Evolutionary conservation across 2,329 filamentous ascomycete genomes (phyloP).

Genomic region (Ceratocystis smalleyi): DNA sequence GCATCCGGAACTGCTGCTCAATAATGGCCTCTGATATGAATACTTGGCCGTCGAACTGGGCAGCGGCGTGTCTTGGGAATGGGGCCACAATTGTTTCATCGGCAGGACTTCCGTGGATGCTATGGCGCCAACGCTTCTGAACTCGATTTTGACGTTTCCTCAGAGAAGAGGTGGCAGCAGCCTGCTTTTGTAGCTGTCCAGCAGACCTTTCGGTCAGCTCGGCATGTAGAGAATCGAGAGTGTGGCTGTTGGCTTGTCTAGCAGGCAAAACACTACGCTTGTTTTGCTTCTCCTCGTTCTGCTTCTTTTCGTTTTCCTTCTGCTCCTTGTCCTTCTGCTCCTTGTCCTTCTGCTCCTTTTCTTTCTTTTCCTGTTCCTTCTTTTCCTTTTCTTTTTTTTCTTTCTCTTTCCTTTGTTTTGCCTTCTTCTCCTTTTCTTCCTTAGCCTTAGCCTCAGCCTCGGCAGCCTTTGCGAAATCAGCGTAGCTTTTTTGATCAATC

Average conservation of each 20-base stretch:
- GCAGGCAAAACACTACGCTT: not conserved
- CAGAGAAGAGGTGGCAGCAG: conserved; percentile 16
- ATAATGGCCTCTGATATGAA: conserved; percentile 32
- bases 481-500: conserved; percentile 2
- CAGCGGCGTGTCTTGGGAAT: conserved; percentile 28
- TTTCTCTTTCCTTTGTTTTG: not conserved
- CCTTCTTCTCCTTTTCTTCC: not conserved
- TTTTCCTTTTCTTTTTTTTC: not conserved
- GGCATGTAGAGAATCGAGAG: not conserved
- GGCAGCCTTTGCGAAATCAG: not conserved
- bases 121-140: conserved; percentile 16
- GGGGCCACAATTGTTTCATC: conserved; percentile 23
- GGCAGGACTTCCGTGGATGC: conserved; percentile 14
- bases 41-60: conserved; percentile 28
- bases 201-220: conserved; percentile 7
- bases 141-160: conserved; percentile 16
- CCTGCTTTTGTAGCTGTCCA: conserved; percentile 11
- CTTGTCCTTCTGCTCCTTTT: not conserved
- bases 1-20: conserved; percentile 32
- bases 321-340: not conserved
- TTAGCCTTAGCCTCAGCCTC: not conserved
- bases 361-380: not conserved
- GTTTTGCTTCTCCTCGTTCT: not conserved
- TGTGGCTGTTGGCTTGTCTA: not conserved
- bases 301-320: not conserved